Base-by-base conservation (phyloP, 495 filamentous ascomycete genomes). In the Aspergillus sparsus region DNA sequence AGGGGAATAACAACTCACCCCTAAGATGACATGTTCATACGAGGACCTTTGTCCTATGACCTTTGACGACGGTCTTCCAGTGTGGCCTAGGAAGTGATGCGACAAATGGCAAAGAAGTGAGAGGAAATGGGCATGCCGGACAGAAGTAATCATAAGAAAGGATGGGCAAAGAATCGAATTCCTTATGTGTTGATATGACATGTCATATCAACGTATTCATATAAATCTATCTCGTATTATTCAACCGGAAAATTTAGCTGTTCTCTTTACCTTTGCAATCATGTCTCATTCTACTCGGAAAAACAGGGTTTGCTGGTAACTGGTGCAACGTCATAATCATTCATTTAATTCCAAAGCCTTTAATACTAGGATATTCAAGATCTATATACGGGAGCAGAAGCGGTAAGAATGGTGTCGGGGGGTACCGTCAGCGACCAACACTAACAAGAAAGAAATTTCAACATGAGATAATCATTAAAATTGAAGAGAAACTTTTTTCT, bases 401-500 rank as follows among this genome's bases (percentile, higher is more conserved):
- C 21, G 27, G 45, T 9, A 18, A 18, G n/a, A 18, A 49, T 49
- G 10, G 12, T 0, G 12, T 42, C 9, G 9, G 9, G 11, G 11
- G 21, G 21, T 49, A 49, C 21, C 18, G 45, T 27, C 45, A 13
- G 5, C 15, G 4, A 18, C 45, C 45, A 49, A 18, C 9, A n/a
- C n/a, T n/a, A 15, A 13, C 13, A 47, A 47, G 16, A 47, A 47
- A 51, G 10, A 6, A 51, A 51, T 18, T 15, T 47, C 44, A 34
- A 51, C 21, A n/a, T 51, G 11, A 51, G 34, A 21, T 16, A 44
- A 41, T 63, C 61, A 58, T 61, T 56, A 53, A 52, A 57, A 41
- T 53, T 13, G 44, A 37, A 49, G 32, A 47, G 35, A 47, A 55
- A 21, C 50, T 61, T 65, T 57, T 67, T 53, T 78, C 80, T 58